Evolutionary conservation across 2,329 filamentous ascomycete genomes (phyloP), one percentile per base, ranked within the genome.

Genomic region (Alternaria alternata): DNA sequence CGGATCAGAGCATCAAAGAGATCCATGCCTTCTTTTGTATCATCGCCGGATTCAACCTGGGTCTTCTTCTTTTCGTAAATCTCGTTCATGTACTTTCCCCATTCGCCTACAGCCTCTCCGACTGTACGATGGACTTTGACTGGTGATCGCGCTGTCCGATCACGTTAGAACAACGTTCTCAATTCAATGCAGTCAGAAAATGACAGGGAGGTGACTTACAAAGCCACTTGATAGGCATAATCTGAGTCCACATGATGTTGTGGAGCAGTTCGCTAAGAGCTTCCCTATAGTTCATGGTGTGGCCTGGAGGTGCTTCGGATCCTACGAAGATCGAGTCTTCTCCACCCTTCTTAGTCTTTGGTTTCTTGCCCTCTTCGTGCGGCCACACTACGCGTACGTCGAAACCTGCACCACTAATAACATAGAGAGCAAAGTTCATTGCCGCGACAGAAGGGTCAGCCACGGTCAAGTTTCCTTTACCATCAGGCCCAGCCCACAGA

Each of bases 371-470:
- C 44, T 81, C 77, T 77, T 91, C 85, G 28, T 89, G 88, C 1
- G 91, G 81, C 84, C 84, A 86, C 16, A 78, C 66, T 36, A 85
- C 75, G n/a, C 81, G 78, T 53, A 84, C 80, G 5, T 90, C 91
- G 72, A 94, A 94, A 0, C 91, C 91, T 55, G 92, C 89, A 62
- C 87, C 87, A 63, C 88, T 87, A 66, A 88, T 88, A 44, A 88
- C 82, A 68, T 87, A 83, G 44, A 88, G 73, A 54, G 83, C 84
- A 62, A 88, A 75, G 51, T 83, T 81, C 88, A 92, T 92, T 1
- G 89, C 88, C 66, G 92, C 90, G 24, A 82, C 79, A 41, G 89
- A 86, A 2, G 85, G 79, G 6, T 87, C 84, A 38, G 79, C 77
- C 24, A 93, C 81, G 0, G 86, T 87, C 41, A 74, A 56, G 48